Percentiles rank a stretch among this genome's conserved stretches.
phyloP scores from a whole-genome alignment of 768 basidiomycete genomes.

The Termitomyces sp. region DNA sequence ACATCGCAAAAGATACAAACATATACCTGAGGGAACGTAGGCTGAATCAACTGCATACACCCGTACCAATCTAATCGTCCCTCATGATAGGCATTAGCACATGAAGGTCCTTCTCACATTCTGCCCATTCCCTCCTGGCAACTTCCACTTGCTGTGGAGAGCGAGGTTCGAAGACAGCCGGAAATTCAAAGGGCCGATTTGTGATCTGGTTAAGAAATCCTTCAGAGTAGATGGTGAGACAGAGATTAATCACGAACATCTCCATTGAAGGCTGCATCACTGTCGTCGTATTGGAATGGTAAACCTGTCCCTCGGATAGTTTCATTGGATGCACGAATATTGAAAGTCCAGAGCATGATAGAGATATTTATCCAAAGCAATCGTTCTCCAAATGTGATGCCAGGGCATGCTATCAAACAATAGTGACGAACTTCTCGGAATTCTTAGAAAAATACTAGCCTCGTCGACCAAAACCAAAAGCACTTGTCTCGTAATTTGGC shows the following conservation, averaged over 20 bases:
- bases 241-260: not conserved
- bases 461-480: not conserved
- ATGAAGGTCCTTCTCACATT: not conserved
- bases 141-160: not conserved
- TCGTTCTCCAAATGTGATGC: not conserved
- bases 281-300: not conserved
- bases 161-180: not conserved
- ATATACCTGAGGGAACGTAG: too few relatives aligned
- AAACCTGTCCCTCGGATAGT: not conserved
- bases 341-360: not conserved
- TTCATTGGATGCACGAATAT: not conserved
- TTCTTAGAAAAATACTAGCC: not conserved
- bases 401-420: not conserved
- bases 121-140: not conserved
- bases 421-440: too few relatives aligned
- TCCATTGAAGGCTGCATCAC: not conserved
- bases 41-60: too few relatives aligned
- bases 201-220: not conserved
- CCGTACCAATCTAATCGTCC: not conserved
- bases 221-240: not conserved
- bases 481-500: not conserved
- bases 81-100: not conserved
- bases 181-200: not conserved
- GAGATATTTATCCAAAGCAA: not conserved
- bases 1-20: too few relatives aligned